Conservation (phyloP, 1,139 yeast genomes). For the Spencermartinsiella ligniputridi region DNA sequence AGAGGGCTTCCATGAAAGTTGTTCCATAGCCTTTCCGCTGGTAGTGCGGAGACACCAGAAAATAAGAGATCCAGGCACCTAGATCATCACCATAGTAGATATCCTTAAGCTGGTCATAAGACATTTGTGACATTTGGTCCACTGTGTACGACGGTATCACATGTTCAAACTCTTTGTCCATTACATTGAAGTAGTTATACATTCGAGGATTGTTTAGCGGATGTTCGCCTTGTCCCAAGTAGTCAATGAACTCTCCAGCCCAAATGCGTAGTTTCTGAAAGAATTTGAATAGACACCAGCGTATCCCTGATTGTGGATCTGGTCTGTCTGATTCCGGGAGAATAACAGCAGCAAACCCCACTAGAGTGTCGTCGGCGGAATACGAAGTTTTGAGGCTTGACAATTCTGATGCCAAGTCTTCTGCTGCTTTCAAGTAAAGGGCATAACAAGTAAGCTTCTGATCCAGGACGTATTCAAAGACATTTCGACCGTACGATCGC, state of each 20-base stretch:
- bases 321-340: background rate
- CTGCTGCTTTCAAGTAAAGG: slow-evolving; percentile 4
- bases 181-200: slow-evolving; percentile 5
- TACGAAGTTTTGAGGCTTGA: too few species aligned
- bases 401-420: slow-evolving; percentile 2
- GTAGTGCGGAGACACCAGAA: slow-evolving; percentile 14
- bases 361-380: slow-evolving; percentile 10
- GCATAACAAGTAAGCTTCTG: slow-evolving; percentile 7
- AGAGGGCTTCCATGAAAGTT: slow-evolving; percentile 7
- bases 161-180: slow-evolving; percentile 8
- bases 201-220: slow-evolving; percentile 12
- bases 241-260: slow-evolving; percentile 8
- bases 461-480: slow-evolving; percentile 6
- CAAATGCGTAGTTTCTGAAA: slow-evolving; percentile 4
- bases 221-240: slow-evolving; percentile 9
- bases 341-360: slow-evolving; percentile 10
- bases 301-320: background rate
- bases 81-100: slow-evolving; percentile 15
- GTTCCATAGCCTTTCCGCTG: slow-evolving; percentile 16
- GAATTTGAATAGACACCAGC: background rate
- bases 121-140: slow-evolving; percentile 10
- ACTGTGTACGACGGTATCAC: slow-evolving; percentile 5
- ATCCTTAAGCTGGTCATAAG: slow-evolving; percentile 12
- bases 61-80: slow-evolving; percentile 12
- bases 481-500: slow-evolving; percentile 12